Evolutionary conservation across 2,329 filamentous ascomycete species (phyloP), one percentile per base, ranked within the genome.

Genomic region (Cercospora brassicicola): DNA sequence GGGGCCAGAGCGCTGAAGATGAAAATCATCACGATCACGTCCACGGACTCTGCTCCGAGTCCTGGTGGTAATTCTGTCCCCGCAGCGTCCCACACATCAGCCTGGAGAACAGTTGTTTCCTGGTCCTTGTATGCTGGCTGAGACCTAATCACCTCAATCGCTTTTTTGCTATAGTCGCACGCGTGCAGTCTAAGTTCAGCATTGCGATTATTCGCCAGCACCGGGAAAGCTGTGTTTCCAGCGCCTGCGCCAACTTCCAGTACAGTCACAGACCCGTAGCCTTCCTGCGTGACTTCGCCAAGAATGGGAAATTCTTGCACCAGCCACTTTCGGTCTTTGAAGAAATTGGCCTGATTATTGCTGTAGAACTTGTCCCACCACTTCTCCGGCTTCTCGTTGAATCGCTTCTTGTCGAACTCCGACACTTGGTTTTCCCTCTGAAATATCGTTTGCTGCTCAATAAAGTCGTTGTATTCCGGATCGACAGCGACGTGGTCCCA

Each of bases 331-430:
- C 95, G 88, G 78, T 99, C 91, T 82, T 99, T 99, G 88, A 99
- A 99, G 82, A 99, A 99, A 78, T 98, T 98, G 75, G 90, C 88
- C 20, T 91, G 92, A 81, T 99, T 98, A 82, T 98, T 97, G 82
- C 95, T 94, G 84, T 99, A 99, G 82, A 99, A 99, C 65, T 91
- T 83, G 77, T 99, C 95, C 95, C 95, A 99, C 92, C 93, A 98
- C 80, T 93, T 96, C 70, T 92, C 94, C 0, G 95, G 95, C 72
- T 96, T 88, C 56, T 86, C 84, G 79, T 97, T 98, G 84, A 97
- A 97, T 85, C 84, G 83, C 89, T 90, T 87, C 80, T 93, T 93
- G 81, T 99, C 94, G 84, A 96, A 97, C 70, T 97, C 93, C 53
- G 90, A 94, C 60, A 97, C 95, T 66, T 94, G 94, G 69, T 91